Evolutionary conservation across 495 filamentous ascomycete species (phyloP).

Genomic region (Penicillium salamii): DNA sequence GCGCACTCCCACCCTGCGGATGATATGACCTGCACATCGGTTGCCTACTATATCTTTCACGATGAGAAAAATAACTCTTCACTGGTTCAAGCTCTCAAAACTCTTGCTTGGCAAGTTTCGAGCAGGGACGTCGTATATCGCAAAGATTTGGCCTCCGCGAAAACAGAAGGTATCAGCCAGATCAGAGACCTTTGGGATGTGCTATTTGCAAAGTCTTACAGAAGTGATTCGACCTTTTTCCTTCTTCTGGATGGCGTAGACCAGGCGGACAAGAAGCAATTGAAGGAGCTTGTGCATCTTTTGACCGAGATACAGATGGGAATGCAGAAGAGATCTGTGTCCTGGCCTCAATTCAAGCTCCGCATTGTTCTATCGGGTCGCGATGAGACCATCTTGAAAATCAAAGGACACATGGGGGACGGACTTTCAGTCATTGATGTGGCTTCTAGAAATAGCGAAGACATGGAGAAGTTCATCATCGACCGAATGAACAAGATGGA

Average conservation of each 20-base stretch:
- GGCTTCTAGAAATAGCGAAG: conserved; percentile 10
- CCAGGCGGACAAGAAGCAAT: conserved; percentile 3
- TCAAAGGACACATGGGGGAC: conserved; percentile 7
- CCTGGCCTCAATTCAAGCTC: conserved; percentile 13
- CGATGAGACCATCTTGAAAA: conserved; percentile 3
- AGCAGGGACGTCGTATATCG: conserved; percentile 15
- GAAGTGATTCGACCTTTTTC: conserved; percentile 17
- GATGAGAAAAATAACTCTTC: conserved; percentile 5
- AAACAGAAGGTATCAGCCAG: conserved; percentile 6
- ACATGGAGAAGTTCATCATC: conserved; percentile 14
- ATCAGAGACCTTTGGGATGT: conserved; percentile 6
- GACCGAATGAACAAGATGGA: conserved; percentile 19
- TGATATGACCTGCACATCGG: conserved; percentile 11
- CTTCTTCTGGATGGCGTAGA: conserved; percentile 15
- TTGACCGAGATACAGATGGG: not conserved
- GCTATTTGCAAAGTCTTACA: conserved; percentile 18
- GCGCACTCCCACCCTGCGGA: not conserved
- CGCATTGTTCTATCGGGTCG: conserved; percentile 11
- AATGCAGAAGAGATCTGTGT: not conserved
- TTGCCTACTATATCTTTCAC: conserved; percentile 14
- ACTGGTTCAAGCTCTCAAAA: conserved; percentile 12
- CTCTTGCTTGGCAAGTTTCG: conserved; percentile 18
- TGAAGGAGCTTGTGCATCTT: conserved; percentile 10
- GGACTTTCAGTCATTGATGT: conserved; percentile 7
- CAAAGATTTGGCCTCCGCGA: conserved; percentile 11